Percentiles rank a stretch among this genome's conserved stretches.
These are phyloP conservation scores for Xylaria hypoxylon DNA, from an alignment of 2,329 filamentous ascomycete genomes.

Conservation along the genomic window DNA sequence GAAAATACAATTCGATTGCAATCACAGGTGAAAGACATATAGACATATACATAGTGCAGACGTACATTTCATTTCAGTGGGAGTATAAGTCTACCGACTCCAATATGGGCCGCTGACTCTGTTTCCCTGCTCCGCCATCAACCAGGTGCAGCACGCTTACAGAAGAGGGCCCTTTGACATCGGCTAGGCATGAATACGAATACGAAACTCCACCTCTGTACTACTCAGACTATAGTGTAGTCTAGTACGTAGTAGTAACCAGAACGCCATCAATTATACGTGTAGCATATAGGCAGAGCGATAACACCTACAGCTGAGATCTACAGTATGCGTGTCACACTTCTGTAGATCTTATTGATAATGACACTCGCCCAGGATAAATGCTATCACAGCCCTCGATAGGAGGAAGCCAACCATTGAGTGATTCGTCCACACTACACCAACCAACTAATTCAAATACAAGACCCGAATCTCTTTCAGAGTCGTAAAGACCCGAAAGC, in stretches of 20 bases:
- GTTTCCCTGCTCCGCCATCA: not conserved
- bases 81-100: not conserved
- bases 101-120: not conserved
- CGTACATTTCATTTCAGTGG: no score
- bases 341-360: not conserved
- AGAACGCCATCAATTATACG: not conserved
- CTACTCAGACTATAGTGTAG: no score
- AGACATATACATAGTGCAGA: no score
- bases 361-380: not conserved
- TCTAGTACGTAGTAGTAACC: not conserved
- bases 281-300: not conserved
- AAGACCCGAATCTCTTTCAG: not conserved
- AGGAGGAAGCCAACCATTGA: not conserved
- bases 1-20: no score
- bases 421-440: not conserved
- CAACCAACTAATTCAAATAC: slow-evolving; percentile 5
- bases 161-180: no score
- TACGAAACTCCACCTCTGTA: not conserved
- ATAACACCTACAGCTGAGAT: not conserved
- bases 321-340: not conserved
- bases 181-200: slow-evolving; percentile 10
- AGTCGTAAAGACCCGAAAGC: slow-evolving; percentile 7
- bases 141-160: not conserved
- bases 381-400: not conserved
- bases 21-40: no score